Conservation (phyloP, 768 basidiomycete genomes). For the Psilocybe sp. region DNA sequence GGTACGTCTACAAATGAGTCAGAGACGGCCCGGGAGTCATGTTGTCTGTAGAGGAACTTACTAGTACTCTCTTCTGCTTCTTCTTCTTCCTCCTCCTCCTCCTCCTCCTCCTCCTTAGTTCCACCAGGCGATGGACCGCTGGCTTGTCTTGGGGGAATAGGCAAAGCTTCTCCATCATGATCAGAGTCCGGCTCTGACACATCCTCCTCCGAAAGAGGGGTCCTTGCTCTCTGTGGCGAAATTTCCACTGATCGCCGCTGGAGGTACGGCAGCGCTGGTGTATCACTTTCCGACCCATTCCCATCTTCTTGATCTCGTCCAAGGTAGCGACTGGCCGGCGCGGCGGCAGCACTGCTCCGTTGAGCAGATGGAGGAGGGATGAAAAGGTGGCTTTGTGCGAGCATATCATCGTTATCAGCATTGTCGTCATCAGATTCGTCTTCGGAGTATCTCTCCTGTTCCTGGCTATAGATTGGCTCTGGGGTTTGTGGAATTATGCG, state of each 20-base stretch:
- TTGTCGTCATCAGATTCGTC: constrained; percentile 16
- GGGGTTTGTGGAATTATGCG: constrained; percentile 25
- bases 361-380: constrained; percentile 23
- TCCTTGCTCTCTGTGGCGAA: constrained; percentile 14
- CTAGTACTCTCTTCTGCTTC: no score
- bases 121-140: constrained; percentile 3
- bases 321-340: constrained; percentile 4
- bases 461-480: constrained; percentile 15
- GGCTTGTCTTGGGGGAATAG: constrained; percentile 24
- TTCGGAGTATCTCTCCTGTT: constrained; percentile 4
- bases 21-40: no score
- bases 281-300: constrained; percentile 24
- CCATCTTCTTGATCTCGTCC: constrained; percentile 17
- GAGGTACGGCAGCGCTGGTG: constrained; percentile 22
- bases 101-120: no score
- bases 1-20: no score
- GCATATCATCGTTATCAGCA: constrained; percentile 21
- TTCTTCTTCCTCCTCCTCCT: no score
- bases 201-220: constrained; percentile 9
- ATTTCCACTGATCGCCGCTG: constrained; percentile 19
- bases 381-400: constrained; percentile 23
- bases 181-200: constrained; percentile 30
- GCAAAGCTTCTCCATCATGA: constrained; percentile 30
- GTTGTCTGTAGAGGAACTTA: no score
- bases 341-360: constrained; percentile 2